phyloP scores from a whole-genome alignment of 495 filamentous ascomycete species.

The Opeltia flavorubescens region DNA sequence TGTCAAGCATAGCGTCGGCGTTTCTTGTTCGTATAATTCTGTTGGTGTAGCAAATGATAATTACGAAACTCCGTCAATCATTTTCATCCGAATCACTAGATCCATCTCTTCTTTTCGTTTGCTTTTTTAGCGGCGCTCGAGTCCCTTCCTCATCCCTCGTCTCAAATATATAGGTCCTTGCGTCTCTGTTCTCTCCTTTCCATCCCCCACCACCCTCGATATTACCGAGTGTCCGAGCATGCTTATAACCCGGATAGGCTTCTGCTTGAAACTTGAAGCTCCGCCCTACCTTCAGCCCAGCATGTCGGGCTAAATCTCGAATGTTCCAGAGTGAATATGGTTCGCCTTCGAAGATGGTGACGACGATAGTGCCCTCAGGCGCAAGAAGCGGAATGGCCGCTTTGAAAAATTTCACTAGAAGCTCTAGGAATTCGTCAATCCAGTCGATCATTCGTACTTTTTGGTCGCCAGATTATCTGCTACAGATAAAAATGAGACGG shows the following conservation, averaged over 20 bases:
- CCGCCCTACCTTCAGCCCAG: slow-evolving; percentile 55
- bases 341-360: slow-evolving; percentile 83
- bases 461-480: not conserved
- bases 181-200: slow-evolving; percentile 64
- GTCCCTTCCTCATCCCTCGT: slow-evolving; percentile 38
- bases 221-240: slow-evolving; percentile 75
- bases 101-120: slow-evolving; percentile 27
- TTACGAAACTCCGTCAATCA: slow-evolving; percentile 9
- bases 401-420: slow-evolving; percentile 73
- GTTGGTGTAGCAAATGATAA: not conserved
- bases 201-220: slow-evolving; percentile 51
- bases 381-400: slow-evolving; percentile 37
- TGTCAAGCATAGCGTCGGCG: slow-evolving; percentile 3
- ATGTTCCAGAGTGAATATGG: slow-evolving; percentile 96
- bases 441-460: too few species aligned
- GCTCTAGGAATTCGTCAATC: slow-evolving; percentile 31
- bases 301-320: slow-evolving; percentile 66
- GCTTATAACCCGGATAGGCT: slow-evolving; percentile 73
- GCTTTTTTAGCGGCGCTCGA: not conserved
- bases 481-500: not conserved
- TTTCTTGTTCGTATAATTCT: not conserved
- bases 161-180: slow-evolving; percentile 69
- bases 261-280: slow-evolving; percentile 65
- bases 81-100: slow-evolving; percentile 30
- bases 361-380: slow-evolving; percentile 51